These are phyloP conservation scores for Amylostereum areolatum DNA, from an alignment of 1,284 basidiomycete species.

Conservation along the genomic window DNA sequence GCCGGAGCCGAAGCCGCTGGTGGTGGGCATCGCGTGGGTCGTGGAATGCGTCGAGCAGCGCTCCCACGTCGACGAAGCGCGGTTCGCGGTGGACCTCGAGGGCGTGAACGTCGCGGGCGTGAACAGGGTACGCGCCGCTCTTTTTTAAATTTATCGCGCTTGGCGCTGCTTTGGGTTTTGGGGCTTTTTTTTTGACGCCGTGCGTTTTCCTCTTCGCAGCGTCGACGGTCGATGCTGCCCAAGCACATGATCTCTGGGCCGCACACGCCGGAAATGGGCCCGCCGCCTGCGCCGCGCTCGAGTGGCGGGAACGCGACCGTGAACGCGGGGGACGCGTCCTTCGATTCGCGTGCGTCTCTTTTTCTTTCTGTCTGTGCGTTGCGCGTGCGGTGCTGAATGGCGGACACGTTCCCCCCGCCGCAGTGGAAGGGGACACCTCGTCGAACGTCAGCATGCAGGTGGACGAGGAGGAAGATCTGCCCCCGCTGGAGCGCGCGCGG, in stretches of 20 bases:
- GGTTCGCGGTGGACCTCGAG: conserved; percentile 65
- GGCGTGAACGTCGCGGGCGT: conserved; percentile 58
- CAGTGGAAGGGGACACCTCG: conserved; percentile 2
- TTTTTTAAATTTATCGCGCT: no score
- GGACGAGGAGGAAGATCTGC: conserved; percentile 40
- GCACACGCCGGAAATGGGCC: no score
- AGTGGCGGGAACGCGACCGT: no score
- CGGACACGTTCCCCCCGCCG: no score
- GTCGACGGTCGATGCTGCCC: conserved; percentile 64
- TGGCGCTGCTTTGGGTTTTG: conserved; percentile 4
- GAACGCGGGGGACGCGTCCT: conserved; percentile 8
- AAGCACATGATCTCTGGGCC: no score
- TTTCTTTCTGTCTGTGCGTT: conserved; percentile 6
- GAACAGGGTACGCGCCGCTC: conserved; percentile 55
- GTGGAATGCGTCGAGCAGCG: conserved; percentile 78
- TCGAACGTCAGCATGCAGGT: conserved; percentile 4
- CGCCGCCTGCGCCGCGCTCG: no score
- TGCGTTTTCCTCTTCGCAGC: conserved; percentile 30
- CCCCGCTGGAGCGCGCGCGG: conserved; percentile 53
- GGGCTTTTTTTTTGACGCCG: background rate
- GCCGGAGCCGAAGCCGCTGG: conserved; percentile 63
- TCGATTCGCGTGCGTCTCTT: conserved; percentile 9
- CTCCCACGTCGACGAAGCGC: conserved; percentile 57
- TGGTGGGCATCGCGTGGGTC: conserved; percentile 92
- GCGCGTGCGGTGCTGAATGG: background rate